phyloP scores from a whole-genome alignment of 2,329 filamentous ascomycete species.

The Fusarium sterilihyphosum region DNA sequence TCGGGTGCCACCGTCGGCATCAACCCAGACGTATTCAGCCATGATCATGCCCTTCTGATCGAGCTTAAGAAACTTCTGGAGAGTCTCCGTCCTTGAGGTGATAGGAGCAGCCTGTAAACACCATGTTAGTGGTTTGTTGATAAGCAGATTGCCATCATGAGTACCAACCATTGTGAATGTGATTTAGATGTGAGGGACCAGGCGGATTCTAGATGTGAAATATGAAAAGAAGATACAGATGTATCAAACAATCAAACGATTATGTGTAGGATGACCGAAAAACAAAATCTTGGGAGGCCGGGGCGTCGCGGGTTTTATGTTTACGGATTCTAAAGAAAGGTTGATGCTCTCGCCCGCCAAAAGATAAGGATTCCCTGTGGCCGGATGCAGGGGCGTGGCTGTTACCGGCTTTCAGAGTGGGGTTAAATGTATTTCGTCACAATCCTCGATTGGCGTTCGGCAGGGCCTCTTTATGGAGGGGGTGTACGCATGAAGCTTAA shows the following conservation, averaged over 20 bases:
- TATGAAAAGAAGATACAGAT: slow-evolving; percentile 14
- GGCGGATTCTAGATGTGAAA: background rate
- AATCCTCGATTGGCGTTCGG: slow-evolving; percentile 32
- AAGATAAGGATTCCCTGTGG: slow-evolving; percentile 42
- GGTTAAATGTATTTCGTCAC: background rate
- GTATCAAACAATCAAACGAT: slow-evolving; percentile 34
- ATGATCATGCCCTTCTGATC: slow-evolving; percentile 90
- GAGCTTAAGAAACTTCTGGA: slow-evolving; percentile 91
- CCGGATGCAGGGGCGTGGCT: slow-evolving; percentile 45
- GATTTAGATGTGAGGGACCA: background rate
- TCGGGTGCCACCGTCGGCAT: slow-evolving; percentile 81
- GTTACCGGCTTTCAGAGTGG: slow-evolving; percentile 39
- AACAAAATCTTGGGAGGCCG: slow-evolving; percentile 12
- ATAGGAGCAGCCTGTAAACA: slow-evolving; percentile 22
- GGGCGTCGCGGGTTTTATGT: slow-evolving; percentile 44
- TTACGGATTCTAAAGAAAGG: slow-evolving; percentile 35
- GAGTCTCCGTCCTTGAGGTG: slow-evolving; percentile 51
- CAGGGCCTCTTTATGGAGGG: background rate
- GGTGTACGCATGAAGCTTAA: background rate
- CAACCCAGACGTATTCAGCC: slow-evolving; percentile 98
- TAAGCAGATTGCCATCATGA: no score
- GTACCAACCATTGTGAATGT: slow-evolving; percentile 31
- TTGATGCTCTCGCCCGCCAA: slow-evolving; percentile 31
- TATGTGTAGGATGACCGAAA: slow-evolving; percentile 40
- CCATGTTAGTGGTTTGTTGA: no score